Evolutionary conservation across 352 stramenopile genomes (phyloP), one percentile per base, ranked within the genome.

Genomic region (Globisporangium megalacanthum): DNA sequence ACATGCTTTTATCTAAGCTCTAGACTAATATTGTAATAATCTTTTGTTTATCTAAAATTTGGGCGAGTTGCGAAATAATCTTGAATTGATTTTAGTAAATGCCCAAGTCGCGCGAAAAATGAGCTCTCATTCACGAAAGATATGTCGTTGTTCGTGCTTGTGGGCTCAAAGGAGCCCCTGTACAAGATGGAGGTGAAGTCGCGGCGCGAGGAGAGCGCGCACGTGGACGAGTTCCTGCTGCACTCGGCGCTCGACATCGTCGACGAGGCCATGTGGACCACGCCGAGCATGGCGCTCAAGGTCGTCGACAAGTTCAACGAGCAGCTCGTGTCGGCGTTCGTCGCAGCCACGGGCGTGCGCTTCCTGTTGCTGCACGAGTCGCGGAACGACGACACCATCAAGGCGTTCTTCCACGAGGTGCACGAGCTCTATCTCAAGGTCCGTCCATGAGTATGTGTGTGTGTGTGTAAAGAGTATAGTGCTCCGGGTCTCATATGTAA

Each of bases 361-460:
- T 98, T 99, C 62, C 83, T 99, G 64, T 66, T 99, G 25, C 75
- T 99, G 47, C 96, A 99, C 69, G 85, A 96, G 51, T 91, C 73
- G 42, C 89, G 92, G 54, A 97, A 92, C 64, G 95, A 98, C 68
- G 95, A 99, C 61, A 94, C 79, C 17, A 91, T 99, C 55, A 92
- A 95, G 63, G 93, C 84, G 41, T 99, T 99, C 67, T 99, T 99
- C 68, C 82, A 96, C 51, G 96, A 98, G 48, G 92, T 98, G 22
- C 96, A 99, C 65, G 95, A 98, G 64, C 82, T 98, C 48, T 99
- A 98, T 68, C 90, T 99, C 36, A 98, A 99, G 86, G 88, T 97
- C 66, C n/a, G 67, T 51, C 1, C 2, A 44, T 8, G 10, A 4
- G 10, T 9, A 33, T n/a, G 9, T 15, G 35, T n/a, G 50, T 58